Evolutionary conservation across 2,329 filamentous ascomycete genomes (phyloP).

Genomic region (Metarhizium anisopliae): DNA sequence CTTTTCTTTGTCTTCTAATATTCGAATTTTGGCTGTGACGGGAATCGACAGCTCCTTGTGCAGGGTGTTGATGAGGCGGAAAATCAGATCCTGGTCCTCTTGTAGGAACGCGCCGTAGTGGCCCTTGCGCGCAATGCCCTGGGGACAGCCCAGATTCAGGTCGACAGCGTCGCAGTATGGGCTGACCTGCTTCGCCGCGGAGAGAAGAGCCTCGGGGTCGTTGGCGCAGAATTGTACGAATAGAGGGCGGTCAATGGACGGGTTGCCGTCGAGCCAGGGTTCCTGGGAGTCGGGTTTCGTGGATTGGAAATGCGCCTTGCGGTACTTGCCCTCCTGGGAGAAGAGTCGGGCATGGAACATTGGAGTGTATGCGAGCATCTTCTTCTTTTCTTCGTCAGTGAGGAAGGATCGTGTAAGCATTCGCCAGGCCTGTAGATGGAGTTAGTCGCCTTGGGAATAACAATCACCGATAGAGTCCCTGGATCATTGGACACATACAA

Average conservation of each 20-base stretch:
- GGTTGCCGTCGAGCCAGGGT: conserved; percentile 77
- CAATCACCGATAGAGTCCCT: neutral
- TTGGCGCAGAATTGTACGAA: conserved; percentile 97
- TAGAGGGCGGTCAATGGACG: conserved; percentile 72
- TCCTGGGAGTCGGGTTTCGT: conserved; percentile 27
- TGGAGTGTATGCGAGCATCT: conserved; percentile 80
- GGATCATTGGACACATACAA: conserved; percentile 50
- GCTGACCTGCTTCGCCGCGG: conserved; percentile 67
- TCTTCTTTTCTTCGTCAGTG: conserved; percentile 50
- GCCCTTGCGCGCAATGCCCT: conserved; percentile 85
- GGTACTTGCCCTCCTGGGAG: conserved; percentile 65
- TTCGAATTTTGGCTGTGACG: conserved; percentile 89
- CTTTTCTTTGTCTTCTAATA: conserved; percentile 77
- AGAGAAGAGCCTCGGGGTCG: conserved; percentile 69
- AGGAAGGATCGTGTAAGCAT: conserved; percentile 93
- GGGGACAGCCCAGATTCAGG: conserved; percentile 89
- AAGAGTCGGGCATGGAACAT: conserved; percentile 96
- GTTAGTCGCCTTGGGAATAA: neutral
- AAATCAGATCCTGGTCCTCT: conserved; percentile 80
- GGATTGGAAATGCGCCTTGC: conserved; percentile 73
- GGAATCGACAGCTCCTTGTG: conserved; percentile 72
- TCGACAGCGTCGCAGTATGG: conserved; percentile 94
- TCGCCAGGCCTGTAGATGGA: conserved; percentile 69
- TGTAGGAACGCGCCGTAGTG: conserved; percentile 93
- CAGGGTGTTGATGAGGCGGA: conserved; percentile 72